Conservation (phyloP, 345 rosid genomes). For the Mangifera indica region DNA sequence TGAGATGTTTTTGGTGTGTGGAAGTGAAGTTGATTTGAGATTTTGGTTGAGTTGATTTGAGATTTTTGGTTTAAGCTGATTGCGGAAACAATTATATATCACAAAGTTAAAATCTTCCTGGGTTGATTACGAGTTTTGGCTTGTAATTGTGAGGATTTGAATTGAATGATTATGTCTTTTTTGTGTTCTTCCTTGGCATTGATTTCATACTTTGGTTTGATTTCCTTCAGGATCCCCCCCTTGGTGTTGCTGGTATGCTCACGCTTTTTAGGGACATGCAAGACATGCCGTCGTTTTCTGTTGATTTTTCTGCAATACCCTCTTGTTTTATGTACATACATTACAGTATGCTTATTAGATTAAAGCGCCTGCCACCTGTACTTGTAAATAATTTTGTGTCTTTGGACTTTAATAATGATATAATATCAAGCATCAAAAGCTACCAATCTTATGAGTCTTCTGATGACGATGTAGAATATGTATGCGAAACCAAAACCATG, state of each 20-base stretch:
- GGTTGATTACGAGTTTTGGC: neutral
- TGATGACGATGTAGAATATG: conserved; percentile 15
- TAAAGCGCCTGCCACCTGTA: conserved; percentile 30
- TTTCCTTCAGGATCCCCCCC: conserved; percentile 49
- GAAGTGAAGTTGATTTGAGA: neutral
- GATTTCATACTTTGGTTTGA: neutral
- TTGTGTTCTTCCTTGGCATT: neutral
- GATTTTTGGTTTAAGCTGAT: neutral
- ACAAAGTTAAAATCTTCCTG: neutral
- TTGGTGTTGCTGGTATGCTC: conserved; percentile 53
- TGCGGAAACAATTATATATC: neutral
- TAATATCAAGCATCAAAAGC: neutral
- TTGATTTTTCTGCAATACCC: conserved; percentile 73
- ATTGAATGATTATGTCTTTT: neutral
- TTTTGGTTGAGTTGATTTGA: neutral
- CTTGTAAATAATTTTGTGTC: conserved; percentile 42
- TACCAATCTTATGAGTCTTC: conserved; percentile 1
- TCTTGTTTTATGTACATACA: conserved; percentile 61
- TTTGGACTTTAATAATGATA: conserved; percentile 26
- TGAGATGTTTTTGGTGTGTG: neutral
- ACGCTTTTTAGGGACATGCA: conserved; percentile 46
- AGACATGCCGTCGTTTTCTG: conserved; percentile 51
- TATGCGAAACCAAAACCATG: conserved; percentile 18
- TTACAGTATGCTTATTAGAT: conserved; percentile 28
- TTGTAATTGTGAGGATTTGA: too few relatives aligned